A percentile compares a stretch with the other conserved stretches of the same genome.
Conservation (phyloP, 352 stramenopile genomes). For the Pythium periplocum region DNA sequence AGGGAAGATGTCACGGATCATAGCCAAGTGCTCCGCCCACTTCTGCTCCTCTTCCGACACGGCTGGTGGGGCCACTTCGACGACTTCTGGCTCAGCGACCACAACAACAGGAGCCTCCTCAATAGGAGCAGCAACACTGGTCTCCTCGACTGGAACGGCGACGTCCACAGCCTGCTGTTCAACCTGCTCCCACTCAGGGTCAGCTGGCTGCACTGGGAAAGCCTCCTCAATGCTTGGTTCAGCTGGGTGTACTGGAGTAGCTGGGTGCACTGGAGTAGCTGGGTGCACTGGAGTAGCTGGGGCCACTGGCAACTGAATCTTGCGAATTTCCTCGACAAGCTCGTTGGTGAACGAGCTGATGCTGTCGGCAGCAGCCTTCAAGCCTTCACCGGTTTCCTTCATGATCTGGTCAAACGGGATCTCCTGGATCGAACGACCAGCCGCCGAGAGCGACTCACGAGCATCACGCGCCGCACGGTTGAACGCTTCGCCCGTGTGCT, state of each 20-base stretch:
- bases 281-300: neutral
- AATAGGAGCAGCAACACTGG: constrained; percentile 27
- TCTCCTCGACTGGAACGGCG: too few species aligned
- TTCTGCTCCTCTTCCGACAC: constrained; percentile 72
- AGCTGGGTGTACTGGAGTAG: neutral
- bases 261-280: neutral
- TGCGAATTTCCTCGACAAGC: constrained; percentile 58
- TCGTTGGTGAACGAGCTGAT: constrained; percentile 77
- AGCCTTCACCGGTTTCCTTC: constrained; percentile 68
- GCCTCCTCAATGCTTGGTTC: constrained; percentile 2
- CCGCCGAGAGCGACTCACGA: constrained; percentile 19
- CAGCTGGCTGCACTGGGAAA: constrained; percentile 9
- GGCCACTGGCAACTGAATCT: constrained; percentile 21
- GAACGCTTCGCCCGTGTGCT: constrained; percentile 59
- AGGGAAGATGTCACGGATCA: constrained; percentile 76
- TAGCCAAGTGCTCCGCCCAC: constrained; percentile 62
- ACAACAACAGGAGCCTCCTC: constrained; percentile 25
- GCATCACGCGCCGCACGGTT: constrained; percentile 31
- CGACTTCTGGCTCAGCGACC: constrained; percentile 25
- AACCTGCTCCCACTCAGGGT: constrained; percentile 53
- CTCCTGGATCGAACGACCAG: constrained; percentile 51
- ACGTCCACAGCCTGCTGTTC: constrained; percentile 8
- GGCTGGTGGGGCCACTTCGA: constrained; percentile 25
- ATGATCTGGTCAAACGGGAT: constrained; percentile 81
- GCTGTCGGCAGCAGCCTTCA: constrained; percentile 72